A percentile compares a stretch with the other conserved stretches of the same genome.
Conservation (phyloP, 108 stramenopile species). For the Licmophora abbreviata region DNA sequence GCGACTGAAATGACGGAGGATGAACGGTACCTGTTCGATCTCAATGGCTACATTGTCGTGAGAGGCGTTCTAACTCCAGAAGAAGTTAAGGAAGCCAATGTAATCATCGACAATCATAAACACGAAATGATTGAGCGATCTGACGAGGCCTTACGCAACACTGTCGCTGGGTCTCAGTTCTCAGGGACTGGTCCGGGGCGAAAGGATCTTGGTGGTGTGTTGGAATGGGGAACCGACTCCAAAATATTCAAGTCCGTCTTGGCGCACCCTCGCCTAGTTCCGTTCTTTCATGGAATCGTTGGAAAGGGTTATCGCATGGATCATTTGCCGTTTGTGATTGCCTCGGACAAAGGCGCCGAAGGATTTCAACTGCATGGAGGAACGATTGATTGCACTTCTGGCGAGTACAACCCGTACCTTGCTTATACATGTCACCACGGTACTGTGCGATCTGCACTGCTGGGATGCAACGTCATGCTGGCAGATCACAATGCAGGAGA, state of each 20-base stretch:
- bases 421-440: constrained; percentile 79
- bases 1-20: constrained; percentile 53
- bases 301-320: constrained; percentile 91
- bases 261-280: constrained; percentile 79
- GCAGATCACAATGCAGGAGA: constrained; percentile 75
- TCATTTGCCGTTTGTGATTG: constrained; percentile 80
- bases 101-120: constrained; percentile 64
- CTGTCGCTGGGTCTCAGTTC: constrained; percentile 49
- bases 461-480: constrained; percentile 81
- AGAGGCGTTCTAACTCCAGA: constrained; percentile 71
- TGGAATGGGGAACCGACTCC: constrained; percentile 82
- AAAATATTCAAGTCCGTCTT: constrained; percentile 71
- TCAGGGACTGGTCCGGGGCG: constrained; percentile 74
- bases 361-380: constrained; percentile 90
- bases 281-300: constrained; percentile 74
- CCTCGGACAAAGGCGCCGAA: constrained; percentile 80
- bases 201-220: constrained; percentile 76
- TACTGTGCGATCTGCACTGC: constrained; percentile 50
- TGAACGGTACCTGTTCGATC: constrained; percentile 86
- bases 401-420: constrained; percentile 75
- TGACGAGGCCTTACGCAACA: constrained; percentile 63
- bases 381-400: constrained; percentile 70
- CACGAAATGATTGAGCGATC: constrained; percentile 58
- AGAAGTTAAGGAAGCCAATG: constrained; percentile 69
- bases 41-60: constrained; percentile 83